Percentiles rank a stretch among this genome's conserved stretches.
These are phyloP conservation scores for Calonectria leucothoes DNA, from an alignment of 2,329 filamentous ascomycete genomes.

Conservation along the genomic window DNA sequence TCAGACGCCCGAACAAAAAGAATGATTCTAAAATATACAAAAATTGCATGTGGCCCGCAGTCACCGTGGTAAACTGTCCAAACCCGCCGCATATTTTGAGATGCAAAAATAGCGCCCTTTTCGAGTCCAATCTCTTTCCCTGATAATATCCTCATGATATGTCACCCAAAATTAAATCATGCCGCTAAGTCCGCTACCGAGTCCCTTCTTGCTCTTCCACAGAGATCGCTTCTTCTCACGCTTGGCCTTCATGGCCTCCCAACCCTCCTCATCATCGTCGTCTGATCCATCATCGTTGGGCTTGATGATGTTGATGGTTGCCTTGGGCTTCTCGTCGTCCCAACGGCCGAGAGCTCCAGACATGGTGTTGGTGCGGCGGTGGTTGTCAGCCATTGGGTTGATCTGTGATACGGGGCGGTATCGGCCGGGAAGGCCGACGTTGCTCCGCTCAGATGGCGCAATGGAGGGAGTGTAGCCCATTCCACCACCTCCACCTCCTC, in stretches of 20 bases:
- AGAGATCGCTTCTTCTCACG: slow-evolving; percentile 74
- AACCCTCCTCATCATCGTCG: slow-evolving; percentile 76
- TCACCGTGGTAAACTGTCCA: slow-evolving; percentile 31
- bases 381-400: slow-evolving; percentile 39
- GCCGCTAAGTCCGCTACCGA: slow-evolving; percentile 60
- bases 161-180: slow-evolving; percentile 51
- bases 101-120: slow-evolving; percentile 42
- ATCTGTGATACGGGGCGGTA: slow-evolving; percentile 89
- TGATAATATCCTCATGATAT: slow-evolving; percentile 33
- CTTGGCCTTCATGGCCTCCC: slow-evolving; percentile 78
- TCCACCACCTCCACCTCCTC: slow-evolving; percentile 34
- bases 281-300: slow-evolving; percentile 53
- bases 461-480: slow-evolving; percentile 87
- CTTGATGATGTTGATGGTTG: slow-evolving; percentile 52
- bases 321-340: slow-evolving; percentile 47
- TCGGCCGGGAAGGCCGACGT: slow-evolving; percentile 87
- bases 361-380: slow-evolving; percentile 49
- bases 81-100: slow-evolving; percentile 38
- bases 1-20: slow-evolving; percentile 42
- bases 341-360: slow-evolving; percentile 46
- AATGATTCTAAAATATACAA: slow-evolving; percentile 45
- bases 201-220: slow-evolving; percentile 72
- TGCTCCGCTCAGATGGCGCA: slow-evolving; percentile 95
- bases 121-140: slow-evolving; percentile 43
- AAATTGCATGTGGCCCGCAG: slow-evolving; percentile 33